Conservation (phyloP, 495 filamentous ascomycete species). For the Saxophila tyrrhenica region DNA sequence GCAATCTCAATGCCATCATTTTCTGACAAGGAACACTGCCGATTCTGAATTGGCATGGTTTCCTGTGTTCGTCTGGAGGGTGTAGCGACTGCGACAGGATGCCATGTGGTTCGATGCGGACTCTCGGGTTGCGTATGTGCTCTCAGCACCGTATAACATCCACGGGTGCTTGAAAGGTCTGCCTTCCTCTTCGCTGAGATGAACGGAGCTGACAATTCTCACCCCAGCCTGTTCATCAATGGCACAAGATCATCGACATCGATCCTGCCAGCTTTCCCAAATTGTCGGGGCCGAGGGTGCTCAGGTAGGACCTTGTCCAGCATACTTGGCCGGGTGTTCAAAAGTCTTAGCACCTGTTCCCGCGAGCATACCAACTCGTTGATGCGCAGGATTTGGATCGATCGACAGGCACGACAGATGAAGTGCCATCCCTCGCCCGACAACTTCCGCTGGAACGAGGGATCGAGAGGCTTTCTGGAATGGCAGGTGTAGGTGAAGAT, state of each 20-base stretch:
- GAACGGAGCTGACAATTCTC: too few species aligned
- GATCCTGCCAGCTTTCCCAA: neutral
- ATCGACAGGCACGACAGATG: neutral
- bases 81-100: too few species aligned
- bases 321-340: neutral
- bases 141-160: too few species aligned
- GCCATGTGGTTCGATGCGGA: too few species aligned
- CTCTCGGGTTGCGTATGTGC: too few species aligned
- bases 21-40: too few species aligned
- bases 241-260: neutral
- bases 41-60: too few species aligned
- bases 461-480: neutral
- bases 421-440: neutral
- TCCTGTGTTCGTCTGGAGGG: too few species aligned
- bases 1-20: too few species aligned
- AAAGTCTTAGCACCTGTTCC: neutral
- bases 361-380: neutral
- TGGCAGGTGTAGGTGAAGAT: neutral
- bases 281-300: neutral
- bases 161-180: too few species aligned
- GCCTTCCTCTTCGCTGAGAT: too few species aligned
- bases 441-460: neutral
- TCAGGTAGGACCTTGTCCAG: neutral
- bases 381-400: neutral
- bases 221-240: neutral